Conservation (phyloP, 192 early-diverging fungal species). For the Backusella tarrabulga region DNA sequence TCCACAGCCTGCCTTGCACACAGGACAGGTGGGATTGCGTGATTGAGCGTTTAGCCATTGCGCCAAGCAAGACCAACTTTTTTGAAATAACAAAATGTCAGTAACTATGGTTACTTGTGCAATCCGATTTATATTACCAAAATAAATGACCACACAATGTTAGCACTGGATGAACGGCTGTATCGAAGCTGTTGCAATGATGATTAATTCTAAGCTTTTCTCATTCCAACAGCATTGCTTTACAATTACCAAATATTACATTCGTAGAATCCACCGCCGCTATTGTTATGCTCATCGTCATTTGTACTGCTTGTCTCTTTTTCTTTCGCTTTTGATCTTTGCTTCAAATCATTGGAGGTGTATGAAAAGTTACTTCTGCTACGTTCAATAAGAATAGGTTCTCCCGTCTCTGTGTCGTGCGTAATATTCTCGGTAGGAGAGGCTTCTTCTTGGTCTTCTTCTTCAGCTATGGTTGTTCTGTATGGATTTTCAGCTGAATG, state of each 20-base stretch:
- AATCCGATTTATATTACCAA: constrained; percentile 47
- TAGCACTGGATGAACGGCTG: constrained; percentile 69
- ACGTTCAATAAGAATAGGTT: constrained; percentile 18
- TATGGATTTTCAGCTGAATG: background rate
- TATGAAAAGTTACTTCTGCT: constrained; percentile 19
- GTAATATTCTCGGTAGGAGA: background rate
- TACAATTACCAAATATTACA: constrained; percentile 41
- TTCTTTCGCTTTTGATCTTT: constrained; percentile 1
- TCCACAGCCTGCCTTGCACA: constrained; percentile 84
- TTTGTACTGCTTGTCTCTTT: background rate
- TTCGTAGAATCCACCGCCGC: constrained; percentile 36
- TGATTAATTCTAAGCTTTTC: background rate
- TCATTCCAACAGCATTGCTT: background rate
- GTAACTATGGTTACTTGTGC: background rate
- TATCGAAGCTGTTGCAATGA: constrained; percentile 59
- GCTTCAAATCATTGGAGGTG: constrained; percentile 8
- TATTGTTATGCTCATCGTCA: background rate
- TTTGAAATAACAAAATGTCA: background rate
- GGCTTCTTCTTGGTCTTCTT: background rate
- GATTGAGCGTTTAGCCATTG: constrained; percentile 74
- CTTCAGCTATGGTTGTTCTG: background rate
- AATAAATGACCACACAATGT: constrained; percentile 81
- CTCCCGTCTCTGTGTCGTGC: background rate
- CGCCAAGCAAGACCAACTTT: constrained; percentile 66
- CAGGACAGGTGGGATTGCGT: constrained; percentile 74